These are phyloP conservation scores for Pelargonium fulgidum DNA, from an alignment of 441 rosid genomes.

Conservation along the genomic window DNA sequence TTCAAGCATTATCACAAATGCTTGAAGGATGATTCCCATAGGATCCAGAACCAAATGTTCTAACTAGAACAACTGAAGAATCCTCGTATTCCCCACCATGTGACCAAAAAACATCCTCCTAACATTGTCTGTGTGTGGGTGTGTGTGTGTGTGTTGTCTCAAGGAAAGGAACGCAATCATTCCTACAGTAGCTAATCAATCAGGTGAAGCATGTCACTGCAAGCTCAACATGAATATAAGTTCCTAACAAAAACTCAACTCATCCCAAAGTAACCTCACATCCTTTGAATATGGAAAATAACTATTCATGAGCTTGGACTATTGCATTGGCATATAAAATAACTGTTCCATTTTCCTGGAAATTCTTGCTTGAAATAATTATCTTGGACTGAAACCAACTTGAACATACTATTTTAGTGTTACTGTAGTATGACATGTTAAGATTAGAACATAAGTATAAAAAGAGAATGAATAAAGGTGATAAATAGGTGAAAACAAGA, in stretches of 20 bases:
- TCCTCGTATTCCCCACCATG: background rate
- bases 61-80: background rate
- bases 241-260: background rate
- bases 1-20: no score
- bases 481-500: background rate
- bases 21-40: background rate
- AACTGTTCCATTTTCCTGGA: background rate
- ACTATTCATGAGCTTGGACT: background rate
- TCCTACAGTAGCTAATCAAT: background rate
- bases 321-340: background rate
- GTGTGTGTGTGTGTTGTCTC: background rate
- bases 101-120: background rate
- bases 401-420: constrained; percentile 1
- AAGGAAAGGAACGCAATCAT: background rate
- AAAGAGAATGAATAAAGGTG: background rate
- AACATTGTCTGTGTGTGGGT: background rate
- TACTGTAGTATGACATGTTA: background rate
- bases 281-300: background rate
- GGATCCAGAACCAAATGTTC: background rate
- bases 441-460: constrained; percentile 1
- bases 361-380: background rate
- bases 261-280: background rate
- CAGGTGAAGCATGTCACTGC: background rate
- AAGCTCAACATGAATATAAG: background rate
- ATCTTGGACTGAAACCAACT: background rate